Evolutionary conservation across 495 filamentous ascomycete species (phyloP), one percentile per base, ranked within the genome.

Genomic region (Penicillium cataractarum): DNA sequence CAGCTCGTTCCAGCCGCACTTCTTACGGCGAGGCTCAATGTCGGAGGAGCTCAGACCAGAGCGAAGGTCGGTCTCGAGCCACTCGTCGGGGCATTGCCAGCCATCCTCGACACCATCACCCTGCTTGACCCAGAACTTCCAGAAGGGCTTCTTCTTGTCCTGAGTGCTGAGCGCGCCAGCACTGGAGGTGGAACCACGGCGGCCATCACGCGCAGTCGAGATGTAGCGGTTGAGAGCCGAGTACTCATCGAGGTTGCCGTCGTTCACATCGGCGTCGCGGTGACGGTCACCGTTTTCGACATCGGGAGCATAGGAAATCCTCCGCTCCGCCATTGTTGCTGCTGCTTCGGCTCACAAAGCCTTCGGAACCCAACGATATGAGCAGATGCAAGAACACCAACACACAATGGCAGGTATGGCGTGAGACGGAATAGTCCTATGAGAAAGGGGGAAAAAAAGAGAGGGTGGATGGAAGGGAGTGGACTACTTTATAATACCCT

Each of bases 1-100:
- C 69, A 93, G 75, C 72, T 93, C 90, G 76, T 93, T 93, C 76
- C 78, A 92, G 53, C 90, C 90, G 64, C 80, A 83, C 64, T 82
- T 83, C 74, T 84, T 88, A 60, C 90, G 85, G 65, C 90, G 86
- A 50, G 73, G 68, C 62, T 91, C 89, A 60, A 91, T 84, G 55
- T 90, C 84, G 37, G 57, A 58, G 62, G 68, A 73, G 44, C 72
- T 78, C 50, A 93, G 72, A 79, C 90, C 90, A 44, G 80, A 63
- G 63, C 80, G 81, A 67, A 91, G 85, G 60, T 92, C 88, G 62
- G 89, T 89, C 37, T 88, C 79, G 57, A 92, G 78, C 90, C 89
- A 92, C 49, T 91, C 87, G 32, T 87, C 86, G 27, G 89, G 88
- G 54, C 82, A 81, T 55, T 87, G 83, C 67, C 87, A 85, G 55